A percentile compares a stretch with the other conserved stretches of the same genome.
Evolutionary conservation across 2,329 filamentous ascomycete genomes (phyloP).

Genomic region (Calonectria leucothoes): DNA sequence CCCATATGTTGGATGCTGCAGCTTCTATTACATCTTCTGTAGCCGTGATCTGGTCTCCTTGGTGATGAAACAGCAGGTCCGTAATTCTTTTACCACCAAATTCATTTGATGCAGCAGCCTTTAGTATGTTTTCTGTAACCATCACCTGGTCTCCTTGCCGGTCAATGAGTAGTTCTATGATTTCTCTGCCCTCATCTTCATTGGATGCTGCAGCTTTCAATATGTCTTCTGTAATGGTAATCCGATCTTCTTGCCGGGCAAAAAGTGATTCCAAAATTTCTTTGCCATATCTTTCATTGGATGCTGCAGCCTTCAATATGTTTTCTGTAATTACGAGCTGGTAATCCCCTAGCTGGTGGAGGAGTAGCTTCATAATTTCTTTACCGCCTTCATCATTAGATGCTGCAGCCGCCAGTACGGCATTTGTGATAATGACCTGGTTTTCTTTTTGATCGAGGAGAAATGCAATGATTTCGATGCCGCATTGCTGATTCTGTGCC

Average conservation of each 20-base stretch:
- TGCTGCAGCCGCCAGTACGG: neutral
- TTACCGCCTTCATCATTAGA: neutral
- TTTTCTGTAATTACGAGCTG: neutral
- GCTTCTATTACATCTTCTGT: neutral
- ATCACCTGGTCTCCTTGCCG: neutral
- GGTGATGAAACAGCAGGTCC: neutral
- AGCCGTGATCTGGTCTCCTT: neutral
- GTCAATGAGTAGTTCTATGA: neutral
- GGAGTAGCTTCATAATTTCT: neutral
- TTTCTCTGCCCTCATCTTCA: neutral
- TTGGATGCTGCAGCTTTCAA: neutral
- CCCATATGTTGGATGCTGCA: neutral
- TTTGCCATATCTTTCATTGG: neutral
- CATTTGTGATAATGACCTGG: neutral
- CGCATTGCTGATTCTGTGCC: neutral
- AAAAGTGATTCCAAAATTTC: neutral
- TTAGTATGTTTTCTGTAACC: neutral
- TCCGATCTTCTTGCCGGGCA: neutral
- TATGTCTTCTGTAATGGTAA: neutral
- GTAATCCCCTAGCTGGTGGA: neutral
- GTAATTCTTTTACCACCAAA: neutral
- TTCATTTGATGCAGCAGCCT: neutral
- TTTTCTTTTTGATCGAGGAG: neutral
- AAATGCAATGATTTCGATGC: neutral
- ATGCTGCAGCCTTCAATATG: neutral